Base-by-base conservation (phyloP, 805 yeast genomes). In the Jamesozyma hellenica region DNA sequence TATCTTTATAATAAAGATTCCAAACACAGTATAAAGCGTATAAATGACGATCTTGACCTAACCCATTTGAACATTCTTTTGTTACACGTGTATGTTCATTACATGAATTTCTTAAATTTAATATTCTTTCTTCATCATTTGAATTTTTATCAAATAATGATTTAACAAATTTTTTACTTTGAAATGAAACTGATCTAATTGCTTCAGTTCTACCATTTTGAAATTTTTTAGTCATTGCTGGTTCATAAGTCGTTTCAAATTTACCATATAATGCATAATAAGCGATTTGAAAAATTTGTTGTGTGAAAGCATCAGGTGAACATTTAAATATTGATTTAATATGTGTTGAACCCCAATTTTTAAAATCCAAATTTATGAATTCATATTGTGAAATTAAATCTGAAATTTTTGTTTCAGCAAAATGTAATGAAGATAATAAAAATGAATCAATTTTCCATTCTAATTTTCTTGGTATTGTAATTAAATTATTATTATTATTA, bases 191-290 rank as follows among this genome's bases (percentile, higher is more conserved):
- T 0, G 94, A 74, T 52, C 96, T 70, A 41, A 87, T 77, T 3
- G 95, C 94, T 61, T 87, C 96, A 1, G 96, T 87, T 58, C 96
- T 73, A 10, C 96, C 96, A 56, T 87, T 95, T 46, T 80, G 71
- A 57, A 79, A 87, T 43, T 67, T 68, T 60, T 87, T 87, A 4
- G 96, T 88, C 96, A 87, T 87, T 8, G 95, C 95, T 2, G 96
- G 96, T 63, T 87, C 96, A 58, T 87, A 87, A 5, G 95, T 85
- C 47, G 94, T 83, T 60, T 86, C 96, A 30, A 86, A 90, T 55
- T 82, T 83, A 36, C 96, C 96, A 56, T 87, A 87, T 29, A 87
- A 69, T 0, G 95, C 94, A 55, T 84, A 87, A 60, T 86, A 87
- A 4, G 95, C 86, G 8, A 92, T 84, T 61, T 87, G 96, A 67